Evolutionary conservation across 495 filamentous ascomycete species (phyloP), one percentile per base, ranked within the genome.

Genomic region (Xylaria flabelliformis): DNA sequence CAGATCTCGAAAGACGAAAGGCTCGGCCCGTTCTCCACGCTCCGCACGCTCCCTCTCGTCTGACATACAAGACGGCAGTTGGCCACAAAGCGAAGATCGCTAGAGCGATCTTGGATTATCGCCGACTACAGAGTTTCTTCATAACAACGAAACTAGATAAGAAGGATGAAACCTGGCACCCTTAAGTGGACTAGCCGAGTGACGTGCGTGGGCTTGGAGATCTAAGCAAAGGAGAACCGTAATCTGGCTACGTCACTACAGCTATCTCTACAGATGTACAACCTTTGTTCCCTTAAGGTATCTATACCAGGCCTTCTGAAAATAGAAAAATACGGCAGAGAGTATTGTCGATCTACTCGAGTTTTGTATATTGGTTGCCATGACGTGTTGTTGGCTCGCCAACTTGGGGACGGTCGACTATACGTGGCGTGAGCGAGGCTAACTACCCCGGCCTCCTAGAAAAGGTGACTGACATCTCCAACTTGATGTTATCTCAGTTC

Each of bases 21-120:
- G 64, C 48, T 67, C 50, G 65, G 65, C 65, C 65, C 65, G 65
- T 36, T 55, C 50, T 67, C 65, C 50, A 67, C 50, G 32, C 50
- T 56, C 50, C 50, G 41, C 65, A 56, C 32, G 8, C 21, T 24
- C 39, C n/a, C 50, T 44, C 26, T 55, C 19, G 48, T 32, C 29
- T 36, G 48, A n/a, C 50, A 9, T 15, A 34, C 21, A 26, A 13
- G 41, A 34, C 63, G 63, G 63, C 42, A 32, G 24, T 65, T 65
- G 5, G n/a, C 64, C n/a, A 8, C 64, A 24, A 51, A 36, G 44
- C 63, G 46, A 66, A 36, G 2, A 19, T 51, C 17, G 29, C 15
- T 66, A 24, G 61, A 24, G 13, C 4, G 8, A 39, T 39, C 64
- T 67, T 67, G 29, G 46, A 24, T 51, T 19, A 12, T 3, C 59